Evolutionary conservation across 345 rosid genomes (phyloP), one percentile per base, ranked within the genome.

Genomic region (Eucalyptus regnans): DNA sequence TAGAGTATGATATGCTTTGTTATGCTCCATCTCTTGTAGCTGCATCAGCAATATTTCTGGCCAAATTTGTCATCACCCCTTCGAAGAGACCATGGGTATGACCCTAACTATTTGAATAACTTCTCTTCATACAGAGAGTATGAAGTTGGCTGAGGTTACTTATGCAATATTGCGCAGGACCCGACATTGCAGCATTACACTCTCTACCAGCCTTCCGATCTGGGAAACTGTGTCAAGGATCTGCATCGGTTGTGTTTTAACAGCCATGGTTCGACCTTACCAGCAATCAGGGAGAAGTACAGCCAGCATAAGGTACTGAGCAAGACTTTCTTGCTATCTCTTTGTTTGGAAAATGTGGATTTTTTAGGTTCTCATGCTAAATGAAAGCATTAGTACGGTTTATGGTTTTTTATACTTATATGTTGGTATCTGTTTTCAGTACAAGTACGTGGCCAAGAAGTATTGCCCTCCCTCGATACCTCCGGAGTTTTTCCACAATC

Each of bases 11-110:
- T 60, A 95, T 97, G 98, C 98, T 97, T 87, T 86, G 91, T 87
- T 92, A 95, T 87, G 89, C 96, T 87, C 99, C 99, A 50, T 97
- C 99, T 18, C 93, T 97, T 8, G 66, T 96, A 4, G 98, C 99
- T n/a, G 98, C 98, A 88, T 97, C 98, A 43, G 94, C 99, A 33
- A 95, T 96, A 88, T 96, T 97, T 93, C 93, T 97, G 89, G 96
- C 98, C 83, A 95, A 93, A 91, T 96, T 90, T 89, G 91, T 96
- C 23, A 92, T 96, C 88, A 71, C 92, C 88, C 99, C 99, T 87
- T 92, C 97, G 54, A 95, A 90, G 92, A 94, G 93, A 90, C 98
- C 99, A 83, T 97, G 99, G 99, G 99, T 97, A 96, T 44, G 93
- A 41, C 48, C 46, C 48, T 37, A 2, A 76, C 80, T 68, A 18